Base-by-base conservation (phyloP, 2,329 filamentous ascomycete genomes). In the Arthrinium puccinioides region DNA sequence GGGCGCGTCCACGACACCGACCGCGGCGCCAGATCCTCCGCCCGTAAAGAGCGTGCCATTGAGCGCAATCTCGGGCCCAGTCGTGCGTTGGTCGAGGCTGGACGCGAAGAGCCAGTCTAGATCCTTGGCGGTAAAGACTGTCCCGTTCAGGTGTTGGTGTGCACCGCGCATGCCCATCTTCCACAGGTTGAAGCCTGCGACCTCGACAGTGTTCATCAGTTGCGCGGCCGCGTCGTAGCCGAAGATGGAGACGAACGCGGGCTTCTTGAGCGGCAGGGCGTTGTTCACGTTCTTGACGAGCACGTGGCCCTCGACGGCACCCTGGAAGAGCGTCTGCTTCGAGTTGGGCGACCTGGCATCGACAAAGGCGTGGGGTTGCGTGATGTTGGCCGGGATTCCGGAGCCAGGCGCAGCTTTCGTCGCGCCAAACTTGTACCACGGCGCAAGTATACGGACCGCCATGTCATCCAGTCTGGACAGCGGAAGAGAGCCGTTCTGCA, bases 141-240 rank as follows among this genome's bases (percentile, higher is more conserved):
- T n/a, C n/a, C n/a, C n/a, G n/a, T n/a, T n/a, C n/a, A n/a, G n/a
- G n/a, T n/a, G n/a, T n/a, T n/a, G 9, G 67, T 66, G 21, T 84
- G 76, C 59, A 94, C 84, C 9, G 53, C 42, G 53, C 88, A 96
- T 20, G 82, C 79, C 51, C 96, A 95, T 19, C 85, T 80, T 1
- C 90, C n/a, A 90, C 15, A 47, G 43, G 38, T 67, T 63, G 4
- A 66, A 64, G 1, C 61, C 58, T 29, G 63, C 64, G 16, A 71
- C 70, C 4, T 78, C 78, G n/a, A n/a, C n/a, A n/a, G n/a, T n/a
- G n/a, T n/a, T n/a, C n/a, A n/a, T n/a, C n/a, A n/a, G n/a, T n/a
- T n/a, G n/a, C n/a, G n/a, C n/a, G n/a, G n/a, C n/a, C n/a, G n/a
- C n/a, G n/a, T n/a, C n/a, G 51, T 81, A 82, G 14, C 77, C 73